Evolutionary conservation across 345 rosid genomes (phyloP), one percentile per base, ranked within the genome.

Genomic region (Camelina hispida): DNA sequence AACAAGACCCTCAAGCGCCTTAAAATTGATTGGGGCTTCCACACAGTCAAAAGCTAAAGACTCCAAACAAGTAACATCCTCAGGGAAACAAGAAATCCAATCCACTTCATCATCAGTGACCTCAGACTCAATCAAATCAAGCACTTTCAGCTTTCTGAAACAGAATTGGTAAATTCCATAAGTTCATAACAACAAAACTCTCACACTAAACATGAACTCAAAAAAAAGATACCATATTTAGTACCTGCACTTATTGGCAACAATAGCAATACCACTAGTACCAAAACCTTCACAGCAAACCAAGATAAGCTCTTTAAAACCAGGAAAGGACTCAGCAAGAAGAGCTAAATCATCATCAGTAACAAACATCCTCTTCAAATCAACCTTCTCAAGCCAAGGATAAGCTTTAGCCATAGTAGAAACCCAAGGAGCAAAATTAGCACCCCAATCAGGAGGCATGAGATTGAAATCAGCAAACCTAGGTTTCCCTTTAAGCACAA

Each of bases 281-380:
- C 96, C 93, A 66, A 94, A 94, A 16, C 98, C 97, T 43, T 94
- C 96, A 64, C 97, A 94, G 60, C 98, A 89, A 40, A 91, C 85
- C 51, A 94, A 87, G 40, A 75, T 75, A 13, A 94, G 89, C 78
- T 86, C 96, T 71, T 85, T 90, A 52, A 94, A 94, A 2, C 85
- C 88, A 56, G 52, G 73, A 60, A 93, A 91, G 12, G 90, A 87
- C 55, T 80, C 81, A 3, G 91, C 86, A 4, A 89, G 85, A 68
- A 84, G 85, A 3, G 77, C 81, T 6, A 91, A 84, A 82, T 90
- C 96, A 55, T 85, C 89, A 55, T 91, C 93, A 18, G 91, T 84
- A 38, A 94, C 91, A 68, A 90, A 82, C 93, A 94, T 90, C 52
- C 95, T 83, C 81, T 89, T 91, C 82, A 91, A 68, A 75, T 83